These are phyloP conservation scores for Myxozyma melibiosi DNA, from an alignment of 805 yeast genomes.

Conservation along the genomic window DNA sequence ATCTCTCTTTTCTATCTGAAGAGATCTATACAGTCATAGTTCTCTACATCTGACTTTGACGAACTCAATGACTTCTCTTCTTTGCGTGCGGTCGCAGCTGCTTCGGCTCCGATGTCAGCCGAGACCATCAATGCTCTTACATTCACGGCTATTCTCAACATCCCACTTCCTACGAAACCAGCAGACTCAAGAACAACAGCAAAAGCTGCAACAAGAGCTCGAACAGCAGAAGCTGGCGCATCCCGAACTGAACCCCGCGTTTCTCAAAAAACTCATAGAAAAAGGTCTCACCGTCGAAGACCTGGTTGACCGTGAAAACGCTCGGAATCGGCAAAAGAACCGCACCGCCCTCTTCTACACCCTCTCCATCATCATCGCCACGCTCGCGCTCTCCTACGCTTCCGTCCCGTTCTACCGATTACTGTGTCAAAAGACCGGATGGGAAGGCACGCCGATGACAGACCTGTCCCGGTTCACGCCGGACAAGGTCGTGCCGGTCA, in stretches of 20 bases:
- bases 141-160: neutral
- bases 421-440: conserved; percentile 91
- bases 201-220: neutral
- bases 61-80: too few relatives aligned
- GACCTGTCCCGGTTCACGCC: conserved; percentile 78
- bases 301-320: conserved; percentile 24
- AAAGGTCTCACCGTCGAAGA: conserved; percentile 26
- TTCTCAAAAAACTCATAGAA: conserved; percentile 12
- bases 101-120: too few relatives aligned
- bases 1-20: too few relatives aligned
- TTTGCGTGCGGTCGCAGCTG: too few relatives aligned
- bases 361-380: conserved; percentile 66
- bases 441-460: conserved; percentile 93
- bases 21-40: too few relatives aligned
- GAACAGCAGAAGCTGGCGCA: neutral
- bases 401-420: conserved; percentile 93
- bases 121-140: too few relatives aligned
- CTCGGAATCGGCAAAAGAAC: conserved; percentile 45
- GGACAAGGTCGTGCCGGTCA: conserved; percentile 86
- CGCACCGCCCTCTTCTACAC: conserved; percentile 66
- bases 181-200: neutral
- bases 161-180: neutral
- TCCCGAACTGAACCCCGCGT: conserved; percentile 8
- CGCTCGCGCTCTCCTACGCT: conserved; percentile 78
- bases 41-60: too few relatives aligned